A percentile compares a stretch with the other conserved stretches of the same genome.
phyloP scores from a whole-genome alignment of 768 basidiomycete genomes.

The Calocybe indica region DNA sequence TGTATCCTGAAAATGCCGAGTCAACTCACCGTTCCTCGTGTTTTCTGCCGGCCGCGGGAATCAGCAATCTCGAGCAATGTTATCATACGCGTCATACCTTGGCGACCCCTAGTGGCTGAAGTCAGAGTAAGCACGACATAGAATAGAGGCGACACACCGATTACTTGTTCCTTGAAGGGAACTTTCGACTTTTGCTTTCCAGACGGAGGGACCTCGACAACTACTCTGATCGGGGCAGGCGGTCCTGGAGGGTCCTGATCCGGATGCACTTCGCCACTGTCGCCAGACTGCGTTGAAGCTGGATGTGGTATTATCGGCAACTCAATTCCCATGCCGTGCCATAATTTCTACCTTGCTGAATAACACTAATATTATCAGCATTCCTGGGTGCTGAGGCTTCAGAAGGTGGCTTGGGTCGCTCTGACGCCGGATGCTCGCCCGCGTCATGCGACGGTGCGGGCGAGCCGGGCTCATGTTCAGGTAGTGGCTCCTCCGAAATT shows the following conservation, averaged over 20 bases:
- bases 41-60: too few species aligned
- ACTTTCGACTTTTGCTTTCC: constrained; percentile 18
- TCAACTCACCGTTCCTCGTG: too few species aligned
- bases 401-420: too few species aligned
- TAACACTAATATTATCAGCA: too few species aligned
- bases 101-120: constrained; percentile 16
- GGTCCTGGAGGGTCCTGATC: constrained; percentile 3
- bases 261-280: constrained; percentile 21
- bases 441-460: too few species aligned
- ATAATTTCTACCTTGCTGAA: too few species aligned
- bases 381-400: too few species aligned
- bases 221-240: neutral
- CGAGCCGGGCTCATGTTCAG: too few species aligned
- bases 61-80: neutral
- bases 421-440: too few species aligned
- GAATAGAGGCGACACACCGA: constrained; percentile 29
- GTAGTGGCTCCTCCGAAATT: too few species aligned
- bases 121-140: neutral
- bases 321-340: neutral
- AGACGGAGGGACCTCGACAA: neutral
- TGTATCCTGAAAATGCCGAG: too few species aligned
- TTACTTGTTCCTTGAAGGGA: constrained; percentile 53
- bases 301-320: too few species aligned
- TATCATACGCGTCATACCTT: constrained; percentile 14
- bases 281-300: constrained; percentile 26